Conservation (phyloP, 2,329 filamentous ascomycete genomes). For the Neoscytalidium dimidiatum region DNA sequence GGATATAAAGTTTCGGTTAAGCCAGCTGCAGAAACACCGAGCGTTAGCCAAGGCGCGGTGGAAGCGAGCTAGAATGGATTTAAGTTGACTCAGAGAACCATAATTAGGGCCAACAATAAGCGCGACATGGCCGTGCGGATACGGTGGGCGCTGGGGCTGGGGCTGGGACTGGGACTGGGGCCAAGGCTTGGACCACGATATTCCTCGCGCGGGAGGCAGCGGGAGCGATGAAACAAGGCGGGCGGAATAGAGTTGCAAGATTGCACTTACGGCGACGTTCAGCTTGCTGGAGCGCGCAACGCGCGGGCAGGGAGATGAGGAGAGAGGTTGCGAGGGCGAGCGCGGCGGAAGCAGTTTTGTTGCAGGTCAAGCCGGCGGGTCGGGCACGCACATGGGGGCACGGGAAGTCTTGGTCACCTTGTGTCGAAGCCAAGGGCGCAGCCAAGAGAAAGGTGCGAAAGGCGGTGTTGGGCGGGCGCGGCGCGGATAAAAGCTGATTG, state of each 20-base stretch:
- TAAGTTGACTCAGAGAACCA: conserved; percentile 16
- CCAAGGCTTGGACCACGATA: conserved; percentile 4
- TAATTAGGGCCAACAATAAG: conserved; percentile 20
- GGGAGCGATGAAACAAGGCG: conserved; percentile 9
- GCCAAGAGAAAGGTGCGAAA: not conserved
- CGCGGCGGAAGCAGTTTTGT: conserved; percentile 1
- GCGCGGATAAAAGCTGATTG: conserved; percentile 7
- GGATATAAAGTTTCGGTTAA: conserved; percentile 21
- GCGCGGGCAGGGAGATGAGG: not conserved
- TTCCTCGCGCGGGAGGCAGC: conserved; percentile 16
- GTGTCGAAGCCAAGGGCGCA: conserved; percentile 5
- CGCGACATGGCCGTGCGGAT: conserved; percentile 5
- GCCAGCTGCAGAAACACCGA: conserved; percentile 19
- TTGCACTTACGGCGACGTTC: conserved; percentile 2
- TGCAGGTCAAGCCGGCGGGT: not conserved
- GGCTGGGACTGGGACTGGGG: not conserved
- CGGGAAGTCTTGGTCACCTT: conserved; percentile 3
- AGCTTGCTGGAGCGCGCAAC: not conserved
- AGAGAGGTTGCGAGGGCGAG: not conserved
- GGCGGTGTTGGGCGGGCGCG: conserved; percentile 15
- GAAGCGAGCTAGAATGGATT: conserved; percentile 19
- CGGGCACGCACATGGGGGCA: not conserved
- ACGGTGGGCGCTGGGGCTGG: not conserved
- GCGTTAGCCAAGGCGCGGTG: conserved; percentile 20
- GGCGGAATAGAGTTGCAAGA: conserved; percentile 1